Base-by-base conservation (phyloP, 2,329 filamentous ascomycete species). In the Arachnopeziza araneosa region DNA sequence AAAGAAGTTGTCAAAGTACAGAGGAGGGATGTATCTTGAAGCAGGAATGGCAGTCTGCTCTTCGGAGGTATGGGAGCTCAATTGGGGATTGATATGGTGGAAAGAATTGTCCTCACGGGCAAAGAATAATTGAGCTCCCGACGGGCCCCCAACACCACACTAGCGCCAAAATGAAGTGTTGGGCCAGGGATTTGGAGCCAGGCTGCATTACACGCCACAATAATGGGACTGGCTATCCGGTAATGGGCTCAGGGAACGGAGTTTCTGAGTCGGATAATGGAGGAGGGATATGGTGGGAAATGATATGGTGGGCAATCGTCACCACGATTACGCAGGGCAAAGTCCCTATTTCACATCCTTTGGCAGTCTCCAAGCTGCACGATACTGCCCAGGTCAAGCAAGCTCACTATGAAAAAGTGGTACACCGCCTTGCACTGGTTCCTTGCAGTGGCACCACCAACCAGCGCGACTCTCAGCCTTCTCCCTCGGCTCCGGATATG, bases 161-260 rank as follows among this genome's bases (percentile, higher is more conserved):
- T 63, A 22, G 36, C 50, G 22, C 48, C 48, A 60, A 62, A 64
- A 55, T 14, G 56, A 22, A 59, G 50, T 60, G 62, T 64, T 64
- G 63, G 55, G 60, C 54, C 36, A 44, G 36, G 36, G 36, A 44
- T 44, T 12, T 12, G 17, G 36, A 17, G 17, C 36, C 36, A 44
- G 36, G 36, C 36, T 44, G 36, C 36, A 19, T 44, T 12, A 44
- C 6, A 12, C 36, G 36, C 36, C 36, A 44, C 36, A 19, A 44
- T 44, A 14, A 32, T 32, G 7, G 36, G 36, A 14, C 36, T 44
- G 36, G 6, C 17, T 12, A 30, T 30, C 26, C 26, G 26, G 26
- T 9, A 30, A 30, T 30, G 26, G 9, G 5, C 26, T 5, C 4
- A 30, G 26, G 26, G 26, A 30, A 30, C 26, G 26, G 26, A 30